These are phyloP conservation scores for Metarhizium robertsii DNA, from an alignment of 2,329 filamentous ascomycete genomes.

Conservation along the genomic window DNA sequence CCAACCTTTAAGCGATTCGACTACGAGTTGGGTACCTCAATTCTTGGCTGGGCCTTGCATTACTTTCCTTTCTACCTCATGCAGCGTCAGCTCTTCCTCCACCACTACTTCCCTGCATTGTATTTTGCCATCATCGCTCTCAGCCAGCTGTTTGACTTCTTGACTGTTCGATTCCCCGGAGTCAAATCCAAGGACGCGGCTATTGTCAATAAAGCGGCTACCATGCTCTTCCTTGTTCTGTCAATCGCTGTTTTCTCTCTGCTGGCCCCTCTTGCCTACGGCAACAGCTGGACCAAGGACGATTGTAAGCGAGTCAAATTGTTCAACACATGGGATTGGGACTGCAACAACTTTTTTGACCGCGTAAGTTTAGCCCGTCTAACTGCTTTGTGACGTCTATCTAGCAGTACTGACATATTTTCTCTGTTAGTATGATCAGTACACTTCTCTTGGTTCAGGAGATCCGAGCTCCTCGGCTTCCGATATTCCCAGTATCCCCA, in stretches of 20 bases:
- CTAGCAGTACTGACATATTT: neutral
- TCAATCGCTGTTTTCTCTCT: constrained; percentile 70
- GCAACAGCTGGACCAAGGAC: constrained; percentile 84
- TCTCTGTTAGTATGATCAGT: constrained; percentile 5
- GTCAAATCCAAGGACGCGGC: constrained; percentile 59
- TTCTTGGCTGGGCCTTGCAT: constrained; percentile 93
- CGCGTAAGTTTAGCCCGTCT: constrained; percentile 54
- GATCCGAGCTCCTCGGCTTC: constrained; percentile 17
- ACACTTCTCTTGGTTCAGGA: constrained; percentile 7
- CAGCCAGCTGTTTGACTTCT: constrained; percentile 82
- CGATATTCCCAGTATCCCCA: constrained; percentile 17
- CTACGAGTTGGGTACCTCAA: constrained; percentile 84
- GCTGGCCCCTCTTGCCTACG: constrained; percentile 86
- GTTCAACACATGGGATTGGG: constrained; percentile 88
- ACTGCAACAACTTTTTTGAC: constrained; percentile 87
- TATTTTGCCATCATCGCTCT: constrained; percentile 90
- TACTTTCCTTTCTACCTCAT: constrained; percentile 99
- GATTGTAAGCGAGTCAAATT: constrained; percentile 85
- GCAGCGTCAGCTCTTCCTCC: constrained; percentile 94
- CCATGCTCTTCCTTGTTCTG: constrained; percentile 63
- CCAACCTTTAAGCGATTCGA: constrained; percentile 91
- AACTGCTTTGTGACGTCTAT: neutral
- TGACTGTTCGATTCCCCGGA: constrained; percentile 61
- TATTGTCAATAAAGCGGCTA: constrained; percentile 63
- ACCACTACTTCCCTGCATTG: constrained; percentile 95